Percentiles rank a stretch among this genome's conserved stretches.
These are phyloP conservation scores for Glycine latifolia DNA, from an alignment of 306 rosid species.

Conservation along the genomic window DNA sequence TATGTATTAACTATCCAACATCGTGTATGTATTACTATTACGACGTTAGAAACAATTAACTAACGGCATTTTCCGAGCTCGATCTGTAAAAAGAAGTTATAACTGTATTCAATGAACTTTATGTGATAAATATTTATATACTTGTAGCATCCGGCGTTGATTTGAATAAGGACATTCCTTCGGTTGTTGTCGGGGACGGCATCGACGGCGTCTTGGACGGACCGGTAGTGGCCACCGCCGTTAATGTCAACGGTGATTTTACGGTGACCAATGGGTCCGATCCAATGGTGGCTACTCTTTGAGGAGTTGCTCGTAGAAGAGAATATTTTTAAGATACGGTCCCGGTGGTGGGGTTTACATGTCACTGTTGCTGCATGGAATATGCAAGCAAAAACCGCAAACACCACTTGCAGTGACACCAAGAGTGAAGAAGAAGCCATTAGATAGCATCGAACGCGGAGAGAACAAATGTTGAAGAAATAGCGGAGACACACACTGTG, in stretches of 20 bases:
- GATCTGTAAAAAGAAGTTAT: neutral
- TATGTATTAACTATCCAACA: no score
- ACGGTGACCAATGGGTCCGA: slow-evolving; percentile 73
- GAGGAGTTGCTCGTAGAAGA: slow-evolving; percentile 43
- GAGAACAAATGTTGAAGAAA: slow-evolving; percentile 15
- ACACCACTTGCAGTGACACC: neutral
- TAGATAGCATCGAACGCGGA: slow-evolving; percentile 49
- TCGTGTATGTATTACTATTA: no score
- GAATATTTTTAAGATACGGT: neutral
- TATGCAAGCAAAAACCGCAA: slow-evolving; percentile 35
- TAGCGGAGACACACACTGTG: neutral
- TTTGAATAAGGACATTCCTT: slow-evolving; percentile 65
- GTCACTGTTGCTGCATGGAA: slow-evolving; percentile 40
- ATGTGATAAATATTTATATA: neutral
- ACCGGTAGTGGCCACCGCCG: slow-evolving; percentile 66
- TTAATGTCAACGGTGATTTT: slow-evolving; percentile 62
- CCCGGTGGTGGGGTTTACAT: neutral
- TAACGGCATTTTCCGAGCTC: no score
- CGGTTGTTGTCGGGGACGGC: slow-evolving; percentile 67
- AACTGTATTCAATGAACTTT: neutral
- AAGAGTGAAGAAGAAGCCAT: slow-evolving; percentile 47
- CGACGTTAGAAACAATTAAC: no score
- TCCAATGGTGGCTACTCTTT: slow-evolving; percentile 56
- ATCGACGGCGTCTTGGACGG: slow-evolving; percentile 83
- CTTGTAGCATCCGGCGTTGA: slow-evolving; percentile 82